phyloP scores from a whole-genome alignment of 257 asterid genomes.

The Coffea eugenioides region DNA sequence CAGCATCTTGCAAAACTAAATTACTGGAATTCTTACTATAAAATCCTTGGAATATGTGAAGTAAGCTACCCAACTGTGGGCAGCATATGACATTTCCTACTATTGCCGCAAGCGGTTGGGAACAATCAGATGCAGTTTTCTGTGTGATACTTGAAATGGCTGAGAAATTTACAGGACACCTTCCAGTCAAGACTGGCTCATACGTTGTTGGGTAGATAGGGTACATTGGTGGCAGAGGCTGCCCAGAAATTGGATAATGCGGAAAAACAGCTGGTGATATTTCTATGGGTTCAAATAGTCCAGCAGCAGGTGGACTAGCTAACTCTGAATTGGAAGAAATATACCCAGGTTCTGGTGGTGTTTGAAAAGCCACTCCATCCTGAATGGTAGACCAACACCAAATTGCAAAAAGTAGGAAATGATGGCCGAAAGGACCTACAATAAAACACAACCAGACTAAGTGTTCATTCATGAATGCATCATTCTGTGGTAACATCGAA shows the following conservation, averaged over 20 bases:
- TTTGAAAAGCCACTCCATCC: conserved; percentile 46
- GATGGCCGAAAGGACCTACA: conserved; percentile 70
- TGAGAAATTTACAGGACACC: conserved; percentile 92
- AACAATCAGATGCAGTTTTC: conserved; percentile 91
- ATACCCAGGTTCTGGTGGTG: conserved; percentile 32
- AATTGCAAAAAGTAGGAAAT: conserved; percentile 52
- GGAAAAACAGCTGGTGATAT: conserved; percentile 89
- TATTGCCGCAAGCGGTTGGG: conserved; percentile 68
- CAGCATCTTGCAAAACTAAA: conserved; percentile 67
- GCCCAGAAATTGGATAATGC: conserved; percentile 59
- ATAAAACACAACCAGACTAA: conserved; percentile 10
- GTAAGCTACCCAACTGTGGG: conserved; percentile 90
- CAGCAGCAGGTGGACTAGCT: conserved; percentile 69
- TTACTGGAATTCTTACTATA: conserved; percentile 60
- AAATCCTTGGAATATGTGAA: conserved; percentile 90
- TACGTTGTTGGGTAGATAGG: conserved; percentile 82
- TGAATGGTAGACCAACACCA: conserved; percentile 60
- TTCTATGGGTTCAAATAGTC: conserved; percentile 81
- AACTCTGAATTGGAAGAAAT: conserved; percentile 47
- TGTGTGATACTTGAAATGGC: conserved; percentile 67
- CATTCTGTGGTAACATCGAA: too few relatives aligned
- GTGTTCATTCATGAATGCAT: not conserved
- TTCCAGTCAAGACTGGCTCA: conserved; percentile 88
- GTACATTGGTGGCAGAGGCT: conserved; percentile 84
- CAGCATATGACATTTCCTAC: conserved; percentile 95